Base-by-base conservation (phyloP, 768 basidiomycete genomes). In the Grammothele lineata region DNA sequence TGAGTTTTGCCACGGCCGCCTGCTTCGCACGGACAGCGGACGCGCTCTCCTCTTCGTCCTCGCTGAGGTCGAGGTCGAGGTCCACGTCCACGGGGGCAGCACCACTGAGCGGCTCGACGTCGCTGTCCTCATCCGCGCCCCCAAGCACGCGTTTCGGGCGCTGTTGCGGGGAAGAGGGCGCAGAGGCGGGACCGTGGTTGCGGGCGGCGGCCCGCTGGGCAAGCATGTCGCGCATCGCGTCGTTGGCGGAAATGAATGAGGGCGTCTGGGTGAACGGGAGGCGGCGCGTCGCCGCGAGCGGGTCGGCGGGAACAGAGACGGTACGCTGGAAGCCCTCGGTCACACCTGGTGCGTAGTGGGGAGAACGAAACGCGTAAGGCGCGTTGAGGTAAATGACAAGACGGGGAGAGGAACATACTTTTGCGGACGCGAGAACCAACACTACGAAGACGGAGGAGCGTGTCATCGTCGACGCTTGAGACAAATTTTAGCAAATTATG, bases 261-360 rank as follows among this genome's bases (percentile, higher is more conserved):
- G 47, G 50, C 6, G 56, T 50, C 12, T 50, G 43, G 41, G 53
- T 57, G 45, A 57, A 57, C 5, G 56, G 56, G 22, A 57, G 53
- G 19, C 40, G 46, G 6, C 40, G 41, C 26, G 32, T 49, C 27
- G 39, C 34, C 8, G 37, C 25, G 26, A 38, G 30, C 24, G 50
- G 40, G 40, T 50, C 46, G 24, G 50, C 43, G 9, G 56, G 48
- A 37, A 49, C 43, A 21, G 56, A 51, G 14, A 48, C 53, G 25
- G 56, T 47, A 15, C 52, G 40, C n/a, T 51, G 42, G 47, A 54
- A 57, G 41, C 53, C 56, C 17, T 57, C 56, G 5, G 50, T 54
- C 43, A 57, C 53, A 42, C 53, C 56, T 57, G 18, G 24, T 5
- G 33, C 14, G 8, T 26, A 27, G 25, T 17, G 19, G 26, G 11